These are phyloP conservation scores for Ophiostoma pallidulum DNA, from an alignment of 2,329 filamentous ascomycete species.

Conservation along the genomic window DNA sequence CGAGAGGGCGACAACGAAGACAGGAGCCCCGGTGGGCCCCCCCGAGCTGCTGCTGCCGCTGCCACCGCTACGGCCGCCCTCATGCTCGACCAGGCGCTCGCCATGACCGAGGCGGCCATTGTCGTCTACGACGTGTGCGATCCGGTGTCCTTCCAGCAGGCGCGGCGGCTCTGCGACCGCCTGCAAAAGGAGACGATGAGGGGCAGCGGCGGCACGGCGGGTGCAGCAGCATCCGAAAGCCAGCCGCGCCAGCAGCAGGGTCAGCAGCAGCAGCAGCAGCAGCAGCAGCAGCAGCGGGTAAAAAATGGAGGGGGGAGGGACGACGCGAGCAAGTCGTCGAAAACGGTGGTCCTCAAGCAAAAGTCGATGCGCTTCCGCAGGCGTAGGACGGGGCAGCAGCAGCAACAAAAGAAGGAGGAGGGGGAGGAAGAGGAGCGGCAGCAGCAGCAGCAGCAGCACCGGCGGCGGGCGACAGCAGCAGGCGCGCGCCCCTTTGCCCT, in stretches of 20 bases:
- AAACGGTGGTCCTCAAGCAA: not conserved
- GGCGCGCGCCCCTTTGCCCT: conserved; percentile 27
- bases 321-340: not conserved
- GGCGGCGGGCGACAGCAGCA: too few relatives aligned
- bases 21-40: too few relatives aligned
- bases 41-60: too few relatives aligned
- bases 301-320: not conserved
- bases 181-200: conserved; percentile 13
- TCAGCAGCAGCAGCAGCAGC: not conserved
- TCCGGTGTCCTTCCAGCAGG: conserved; percentile 21
- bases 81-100: conserved; percentile 28
- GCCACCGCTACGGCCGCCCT: conserved; percentile 8
- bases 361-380: conserved; percentile 1
- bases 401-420: not conserved
- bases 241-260: too few relatives aligned
- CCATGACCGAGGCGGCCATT: conserved; percentile 32
- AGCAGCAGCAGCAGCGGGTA: not conserved
- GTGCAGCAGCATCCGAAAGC: too few relatives aligned
- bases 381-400: not conserved
- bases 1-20: not conserved
- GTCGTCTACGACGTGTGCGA: conserved; percentile 27
- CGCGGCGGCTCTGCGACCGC: conserved; percentile 20
- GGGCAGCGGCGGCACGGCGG: not conserved
- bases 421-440: not conserved
- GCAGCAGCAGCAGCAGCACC: not conserved